Percentiles rank a stretch among this genome's conserved stretches.
Evolutionary conservation across 1,284 basidiomycete genomes (phyloP).

Genomic region (Fomes fomentarius): DNA sequence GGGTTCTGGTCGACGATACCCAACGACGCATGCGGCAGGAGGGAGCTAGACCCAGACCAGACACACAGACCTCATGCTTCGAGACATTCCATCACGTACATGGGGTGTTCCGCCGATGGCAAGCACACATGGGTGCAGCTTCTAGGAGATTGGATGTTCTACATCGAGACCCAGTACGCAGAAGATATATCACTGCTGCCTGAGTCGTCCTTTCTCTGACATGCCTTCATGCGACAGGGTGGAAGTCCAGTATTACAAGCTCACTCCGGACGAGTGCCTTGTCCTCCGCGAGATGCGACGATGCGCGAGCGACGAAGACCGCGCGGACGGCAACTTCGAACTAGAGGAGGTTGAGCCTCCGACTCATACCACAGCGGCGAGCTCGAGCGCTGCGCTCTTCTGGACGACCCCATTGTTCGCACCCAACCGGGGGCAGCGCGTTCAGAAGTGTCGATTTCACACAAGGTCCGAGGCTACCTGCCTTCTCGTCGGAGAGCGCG

Average conservation of each 20-base stretch:
- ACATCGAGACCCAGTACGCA: constrained; percentile 14
- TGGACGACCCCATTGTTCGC: too few species aligned
- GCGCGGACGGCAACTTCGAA: background rate
- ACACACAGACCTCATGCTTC: background rate
- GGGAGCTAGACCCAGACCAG: background rate
- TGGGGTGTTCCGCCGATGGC: constrained; percentile 1
- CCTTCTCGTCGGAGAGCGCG: too few species aligned
- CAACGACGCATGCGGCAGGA: constrained; percentile 1
- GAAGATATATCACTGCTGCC: too few species aligned
- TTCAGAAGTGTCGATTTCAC: too few species aligned
- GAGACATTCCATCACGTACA: constrained; percentile 4
- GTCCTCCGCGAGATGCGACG: constrained; percentile 7
- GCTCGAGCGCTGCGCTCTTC: too few species aligned
- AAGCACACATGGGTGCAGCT: constrained; percentile 11
- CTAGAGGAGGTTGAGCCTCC: background rate
- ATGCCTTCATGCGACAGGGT: too few species aligned
- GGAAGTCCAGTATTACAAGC: constrained; percentile 10
- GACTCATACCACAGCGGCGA: too few species aligned
- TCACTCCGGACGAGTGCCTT: constrained; percentile 14
- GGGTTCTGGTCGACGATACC: constrained; percentile 13
- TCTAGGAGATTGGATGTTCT: constrained; percentile 3
- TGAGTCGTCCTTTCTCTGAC: too few species aligned
- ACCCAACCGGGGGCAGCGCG: too few species aligned
- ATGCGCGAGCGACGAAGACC: background rate
- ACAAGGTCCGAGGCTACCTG: too few species aligned